Percentiles rank a stretch among this genome's conserved stretches.
Evolutionary conservation across 441 rosid species (phyloP).

Genomic region (Erodium trifolium): DNA sequence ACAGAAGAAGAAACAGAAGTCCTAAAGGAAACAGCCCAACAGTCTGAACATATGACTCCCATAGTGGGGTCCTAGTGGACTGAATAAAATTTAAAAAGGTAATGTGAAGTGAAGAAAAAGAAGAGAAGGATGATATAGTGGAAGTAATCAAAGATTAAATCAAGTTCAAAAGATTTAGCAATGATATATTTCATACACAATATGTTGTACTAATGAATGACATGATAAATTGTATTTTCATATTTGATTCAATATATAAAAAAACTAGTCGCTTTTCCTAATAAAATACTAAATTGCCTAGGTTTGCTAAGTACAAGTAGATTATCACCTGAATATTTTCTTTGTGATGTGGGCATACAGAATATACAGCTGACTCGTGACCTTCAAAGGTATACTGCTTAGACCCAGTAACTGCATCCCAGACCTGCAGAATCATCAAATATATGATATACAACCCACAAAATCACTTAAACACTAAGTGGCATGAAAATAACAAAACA

Average conservation of each 20-base stretch:
- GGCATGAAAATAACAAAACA: constrained; percentile 14
- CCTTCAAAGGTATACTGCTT: constrained; percentile 50
- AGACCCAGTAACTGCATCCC: constrained; percentile 58
- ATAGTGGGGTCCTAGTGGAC: neutral
- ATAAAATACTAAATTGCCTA: neutral
- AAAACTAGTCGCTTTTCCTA: neutral
- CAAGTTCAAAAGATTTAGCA: neutral
- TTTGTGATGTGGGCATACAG: constrained; percentile 70
- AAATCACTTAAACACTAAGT: constrained; percentile 4
- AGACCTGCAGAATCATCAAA: constrained; percentile 41
- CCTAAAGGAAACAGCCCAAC: neutral
- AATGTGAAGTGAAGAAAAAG: neutral
- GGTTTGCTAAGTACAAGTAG: constrained; percentile 13
- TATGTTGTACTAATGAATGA: neutral
- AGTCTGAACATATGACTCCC: neutral
- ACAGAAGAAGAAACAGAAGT: neutral
- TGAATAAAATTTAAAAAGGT: neutral
- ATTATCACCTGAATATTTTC: constrained; percentile 62
- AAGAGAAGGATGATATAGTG: neutral
- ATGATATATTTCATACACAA: neutral
- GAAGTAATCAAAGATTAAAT: neutral
- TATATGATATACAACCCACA: constrained; percentile 15
- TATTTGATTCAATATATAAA: too few relatives aligned
- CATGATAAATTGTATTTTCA: neutral
- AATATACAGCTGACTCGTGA: constrained; percentile 72